Conservation (phyloP, 2,329 filamentous ascomycete genomes). For the Zopfia rhizophila region DNA sequence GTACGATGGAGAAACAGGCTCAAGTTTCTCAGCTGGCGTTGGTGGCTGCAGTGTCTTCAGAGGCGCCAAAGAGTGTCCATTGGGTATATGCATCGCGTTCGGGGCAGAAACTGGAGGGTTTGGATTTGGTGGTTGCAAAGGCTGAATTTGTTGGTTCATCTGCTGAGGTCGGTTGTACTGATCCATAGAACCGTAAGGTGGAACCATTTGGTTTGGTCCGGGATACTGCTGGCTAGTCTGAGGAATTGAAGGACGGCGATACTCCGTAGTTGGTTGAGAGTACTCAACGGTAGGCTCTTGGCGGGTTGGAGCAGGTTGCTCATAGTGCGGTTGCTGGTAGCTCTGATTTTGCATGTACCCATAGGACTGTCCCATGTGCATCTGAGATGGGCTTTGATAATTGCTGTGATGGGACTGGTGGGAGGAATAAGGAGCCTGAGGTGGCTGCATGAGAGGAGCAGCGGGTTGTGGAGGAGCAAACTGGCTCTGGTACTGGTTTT, state of each 20-base stretch:
- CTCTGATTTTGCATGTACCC: conserved; percentile 49
- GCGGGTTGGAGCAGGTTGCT: conserved; percentile 45
- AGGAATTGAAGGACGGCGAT: conserved; percentile 53
- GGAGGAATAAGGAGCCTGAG: conserved; percentile 33
- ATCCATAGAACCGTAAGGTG: conserved; percentile 48
- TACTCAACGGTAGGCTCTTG: conserved; percentile 54
- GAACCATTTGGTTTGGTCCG: conserved; percentile 45
- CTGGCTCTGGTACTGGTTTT: conserved; percentile 48
- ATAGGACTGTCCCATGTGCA: conserved; percentile 54
- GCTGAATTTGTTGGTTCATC: conserved; percentile 46
- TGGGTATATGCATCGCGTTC: conserved; percentile 40
- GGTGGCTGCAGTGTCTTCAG: conserved; percentile 53
- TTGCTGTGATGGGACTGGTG: conserved; percentile 28
- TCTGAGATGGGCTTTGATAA: conserved; percentile 45
- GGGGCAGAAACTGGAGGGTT: conserved; percentile 40
- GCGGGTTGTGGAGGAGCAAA: conserved; percentile 40
- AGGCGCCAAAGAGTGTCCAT: conserved; percentile 53
- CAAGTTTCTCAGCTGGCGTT: conserved; percentile 47
- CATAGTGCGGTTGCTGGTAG: conserved; percentile 53
- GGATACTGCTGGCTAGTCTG: conserved; percentile 48
- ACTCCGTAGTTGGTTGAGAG: conserved; percentile 45
- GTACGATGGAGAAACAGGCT: conserved; percentile 58
- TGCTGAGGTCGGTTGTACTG: conserved; percentile 51
- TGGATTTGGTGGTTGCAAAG: conserved; percentile 46
- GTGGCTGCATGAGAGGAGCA: conserved; percentile 52